Evolutionary conservation across 2,329 filamentous ascomycete genomes (phyloP), one percentile per base, ranked within the genome.

Genomic region (Lomentospora prolificans): DNA sequence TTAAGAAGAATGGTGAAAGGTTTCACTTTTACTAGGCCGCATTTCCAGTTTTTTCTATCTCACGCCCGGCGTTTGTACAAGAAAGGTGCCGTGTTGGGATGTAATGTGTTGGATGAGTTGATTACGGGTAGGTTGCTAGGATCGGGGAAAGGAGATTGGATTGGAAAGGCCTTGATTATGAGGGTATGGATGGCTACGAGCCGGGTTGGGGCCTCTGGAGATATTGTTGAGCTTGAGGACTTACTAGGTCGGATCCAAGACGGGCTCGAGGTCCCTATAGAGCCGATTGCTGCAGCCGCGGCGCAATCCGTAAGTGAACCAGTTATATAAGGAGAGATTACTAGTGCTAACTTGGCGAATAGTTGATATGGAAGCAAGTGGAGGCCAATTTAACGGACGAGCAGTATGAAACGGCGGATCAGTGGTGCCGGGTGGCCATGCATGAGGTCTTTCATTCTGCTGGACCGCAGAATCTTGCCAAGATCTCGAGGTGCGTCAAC

Each of bases 351-450:
- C 19, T 30, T 19, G 10, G 5, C 17, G 5, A 36, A 59, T 63
- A 92, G 87, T 68, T 96, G 3, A 70, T 96, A 3, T 96, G 90
- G 90, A 94, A 90, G 68, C 80, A 77, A 25, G 74, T 88, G n/a
- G 86, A 90, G 54, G 69, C 74, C 1, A 73, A 74, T 12, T 82
- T 80, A 59, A 70, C 69, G 1, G 74, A 79, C 30, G 72, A 75
- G 1, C 70, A 81, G 14, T 79, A 78, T 55, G 71, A 75, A 2
- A 60, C 73, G 12, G 79, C 86, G 1, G 79, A 86, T 59, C 69
- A 73, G 53, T 96, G 89, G 90, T 95, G 89, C 62, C 75, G 69
- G 6, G 65, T 90, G 17, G 84, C 87, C 0, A 72, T 87, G 10
- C 85, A 90, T 63, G 66, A 72, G 0, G 63, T 89, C 0, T 90